Percentiles rank a stretch among this genome's conserved stretches.
Conservation (phyloP, 2,329 filamentous ascomycete genomes). For the Colletotrichum sojae region DNA sequence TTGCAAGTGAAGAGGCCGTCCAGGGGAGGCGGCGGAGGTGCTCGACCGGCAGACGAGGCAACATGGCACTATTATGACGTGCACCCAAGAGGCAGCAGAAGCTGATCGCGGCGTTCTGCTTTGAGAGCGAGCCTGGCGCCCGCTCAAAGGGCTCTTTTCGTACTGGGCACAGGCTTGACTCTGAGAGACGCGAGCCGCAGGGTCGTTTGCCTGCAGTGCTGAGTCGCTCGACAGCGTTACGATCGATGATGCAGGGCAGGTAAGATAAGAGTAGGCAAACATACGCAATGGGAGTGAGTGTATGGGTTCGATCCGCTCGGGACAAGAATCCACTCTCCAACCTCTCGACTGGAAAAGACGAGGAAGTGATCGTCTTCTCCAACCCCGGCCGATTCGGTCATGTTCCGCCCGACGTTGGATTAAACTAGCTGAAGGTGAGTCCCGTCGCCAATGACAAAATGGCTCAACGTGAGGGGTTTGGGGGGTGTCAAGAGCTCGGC, state of each 20-base stretch:
- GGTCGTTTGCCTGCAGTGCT: not conserved
- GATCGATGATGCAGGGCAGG: too few species aligned
- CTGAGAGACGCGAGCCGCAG: too few species aligned
- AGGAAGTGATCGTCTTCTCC: slow-evolving; percentile 2
- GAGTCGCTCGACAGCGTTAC: too few species aligned
- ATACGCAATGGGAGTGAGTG: not conserved
- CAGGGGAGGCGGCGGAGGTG: too few species aligned
- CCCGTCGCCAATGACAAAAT: not conserved
- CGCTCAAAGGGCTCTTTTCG: too few species aligned
- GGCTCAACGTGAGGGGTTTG: not conserved
- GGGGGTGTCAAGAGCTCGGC: slow-evolving; percentile 2
- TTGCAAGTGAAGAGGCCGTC: too few species aligned
- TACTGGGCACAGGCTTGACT: too few species aligned
- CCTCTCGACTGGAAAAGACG: not conserved
- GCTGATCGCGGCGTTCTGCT: too few species aligned
- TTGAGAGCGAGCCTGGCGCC: too few species aligned
- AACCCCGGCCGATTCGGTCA: slow-evolving; percentile 17
- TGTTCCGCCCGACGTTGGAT: slow-evolving; percentile 23
- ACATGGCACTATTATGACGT: too few species aligned
- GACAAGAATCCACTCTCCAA: not conserved
- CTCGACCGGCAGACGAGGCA: too few species aligned
- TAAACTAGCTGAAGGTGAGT: not conserved
- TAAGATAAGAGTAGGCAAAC: not conserved
- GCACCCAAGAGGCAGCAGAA: too few species aligned
- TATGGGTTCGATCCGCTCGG: not conserved